These are phyloP conservation scores for Volvariella surrecta DNA, from an alignment of 1,284 basidiomycete genomes.

Conservation along the genomic window DNA sequence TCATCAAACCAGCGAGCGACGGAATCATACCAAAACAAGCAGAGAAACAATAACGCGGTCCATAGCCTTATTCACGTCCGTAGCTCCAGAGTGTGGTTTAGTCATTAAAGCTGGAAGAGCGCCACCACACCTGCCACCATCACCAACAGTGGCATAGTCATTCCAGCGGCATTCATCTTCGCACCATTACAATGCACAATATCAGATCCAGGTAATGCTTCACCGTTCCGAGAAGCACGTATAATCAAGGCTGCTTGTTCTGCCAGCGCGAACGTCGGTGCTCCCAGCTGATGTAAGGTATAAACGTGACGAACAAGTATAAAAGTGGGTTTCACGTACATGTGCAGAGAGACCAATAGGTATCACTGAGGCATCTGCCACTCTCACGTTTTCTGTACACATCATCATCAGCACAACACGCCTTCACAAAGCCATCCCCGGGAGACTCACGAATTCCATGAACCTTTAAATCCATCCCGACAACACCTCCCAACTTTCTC, in stretches of 20 bases:
- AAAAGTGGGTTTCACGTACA: slow-evolving; percentile 21
- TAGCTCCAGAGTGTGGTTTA: too few species aligned
- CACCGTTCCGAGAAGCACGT: slow-evolving; percentile 5
- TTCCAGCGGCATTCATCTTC: too few species aligned
- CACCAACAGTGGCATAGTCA: slow-evolving; percentile 2
- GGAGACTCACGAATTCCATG: slow-evolving; percentile 16
- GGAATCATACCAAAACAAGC: not conserved
- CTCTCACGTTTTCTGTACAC: slow-evolving; percentile 38
- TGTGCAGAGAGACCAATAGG: slow-evolving; percentile 45
- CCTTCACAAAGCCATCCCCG: not conserved
- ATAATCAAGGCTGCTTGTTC: slow-evolving; percentile 62
- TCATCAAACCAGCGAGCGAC: too few species aligned
- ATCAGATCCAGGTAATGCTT: slow-evolving; percentile 7
- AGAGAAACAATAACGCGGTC: not conserved
- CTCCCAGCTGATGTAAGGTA: slow-evolving; percentile 29
- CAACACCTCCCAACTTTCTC: slow-evolving; percentile 31
- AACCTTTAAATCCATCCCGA: slow-evolving; percentile 31
- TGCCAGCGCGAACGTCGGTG: slow-evolving; percentile 61
- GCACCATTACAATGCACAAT: slow-evolving; percentile 5
- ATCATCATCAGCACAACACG: not conserved
- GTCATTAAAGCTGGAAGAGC: too few species aligned
- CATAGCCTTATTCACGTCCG: not conserved
- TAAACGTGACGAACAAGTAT: slow-evolving; percentile 10
- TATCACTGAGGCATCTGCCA: slow-evolving; percentile 46
- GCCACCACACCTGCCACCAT: not conserved